Evolutionary conservation across 225 moss, liverwort and hornwort species (phyloP).

Genomic region (Asterella californica): DNA sequence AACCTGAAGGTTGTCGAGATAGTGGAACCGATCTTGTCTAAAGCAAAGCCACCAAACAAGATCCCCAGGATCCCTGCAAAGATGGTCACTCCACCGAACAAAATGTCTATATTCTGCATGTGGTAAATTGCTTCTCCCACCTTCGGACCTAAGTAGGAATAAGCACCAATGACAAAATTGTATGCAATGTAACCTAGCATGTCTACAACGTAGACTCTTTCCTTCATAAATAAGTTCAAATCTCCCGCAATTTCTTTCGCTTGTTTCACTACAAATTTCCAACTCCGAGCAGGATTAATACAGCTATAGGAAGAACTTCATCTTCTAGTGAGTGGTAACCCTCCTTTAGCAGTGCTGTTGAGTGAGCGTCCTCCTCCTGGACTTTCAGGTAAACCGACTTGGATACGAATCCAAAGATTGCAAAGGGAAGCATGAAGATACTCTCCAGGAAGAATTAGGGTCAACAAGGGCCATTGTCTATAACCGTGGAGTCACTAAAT

Average conservation of each 20-base stretch:
- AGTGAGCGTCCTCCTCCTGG: conserved; percentile 1
- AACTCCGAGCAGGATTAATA: conserved; percentile 7
- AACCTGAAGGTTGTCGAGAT: conserved; percentile 82
- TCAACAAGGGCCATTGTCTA: too few relatives aligned
- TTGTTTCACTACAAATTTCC: conserved; percentile 15
- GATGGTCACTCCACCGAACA: conserved; percentile 89
- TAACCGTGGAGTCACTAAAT: too few relatives aligned
- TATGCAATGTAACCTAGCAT: conserved; percentile 69
- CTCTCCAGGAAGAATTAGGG: conserved; percentile 85
- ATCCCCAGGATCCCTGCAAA: conserved; percentile 84
- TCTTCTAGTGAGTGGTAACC: conserved; percentile 4
- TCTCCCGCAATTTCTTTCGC: conserved; percentile 26
- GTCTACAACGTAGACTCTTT: conserved; percentile 44
- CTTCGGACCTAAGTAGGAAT: conserved; percentile 97
- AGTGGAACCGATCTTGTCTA: conserved; percentile 78
- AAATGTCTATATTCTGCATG: conserved; percentile 74
- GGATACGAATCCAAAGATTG: conserved; percentile 80
- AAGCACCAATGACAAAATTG: conserved; percentile 90
- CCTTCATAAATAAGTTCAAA: conserved; percentile 15
- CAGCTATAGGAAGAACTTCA: not conserved
- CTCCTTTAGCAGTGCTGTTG: conserved; percentile 28
- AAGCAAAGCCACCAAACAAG: conserved; percentile 69
- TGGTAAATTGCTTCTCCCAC: conserved; percentile 83
- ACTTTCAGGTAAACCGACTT: conserved; percentile 62
- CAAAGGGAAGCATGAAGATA: conserved; percentile 82